phyloP scores from a whole-genome alignment of 306 rosid genomes.

The Astragalus membranaceus region DNA sequence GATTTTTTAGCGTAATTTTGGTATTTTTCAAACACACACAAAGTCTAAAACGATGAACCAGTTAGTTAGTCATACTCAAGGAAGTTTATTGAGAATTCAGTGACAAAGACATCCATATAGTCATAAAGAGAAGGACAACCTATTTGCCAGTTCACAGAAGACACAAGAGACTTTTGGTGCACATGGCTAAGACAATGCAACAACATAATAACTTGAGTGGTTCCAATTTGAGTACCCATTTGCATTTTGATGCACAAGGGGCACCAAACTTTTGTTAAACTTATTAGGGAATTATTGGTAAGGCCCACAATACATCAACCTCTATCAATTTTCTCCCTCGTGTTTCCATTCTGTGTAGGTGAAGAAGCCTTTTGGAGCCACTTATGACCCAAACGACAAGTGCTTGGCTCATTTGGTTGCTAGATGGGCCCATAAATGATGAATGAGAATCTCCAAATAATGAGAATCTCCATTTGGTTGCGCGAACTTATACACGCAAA shows the following conservation, averaged over 20 bases:
- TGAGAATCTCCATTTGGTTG: too few relatives aligned
- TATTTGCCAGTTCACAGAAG: neutral
- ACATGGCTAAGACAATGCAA: slow-evolving; percentile 15
- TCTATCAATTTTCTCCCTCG: slow-evolving; percentile 19
- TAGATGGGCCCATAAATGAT: neutral
- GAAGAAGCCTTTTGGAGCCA: neutral
- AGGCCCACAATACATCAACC: slow-evolving; percentile 37
- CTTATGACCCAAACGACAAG: neutral
- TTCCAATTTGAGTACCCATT: neutral
- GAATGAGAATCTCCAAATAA: too few relatives aligned
- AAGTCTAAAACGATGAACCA: neutral
- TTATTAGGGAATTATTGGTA: slow-evolving; percentile 25
- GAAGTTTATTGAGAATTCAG: neutral
- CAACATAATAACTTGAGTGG: neutral
- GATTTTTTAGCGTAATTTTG: too few relatives aligned
- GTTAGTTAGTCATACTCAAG: slow-evolving; percentile 13
- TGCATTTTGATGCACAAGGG: neutral
- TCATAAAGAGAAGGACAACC: neutral
- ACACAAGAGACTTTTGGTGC: neutral
- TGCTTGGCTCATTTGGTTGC: neutral
- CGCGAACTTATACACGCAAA: too few relatives aligned
- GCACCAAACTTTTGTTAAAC: slow-evolving; percentile 8
- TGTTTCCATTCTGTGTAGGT: slow-evolving; percentile 1
- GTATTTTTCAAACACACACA: neutral
- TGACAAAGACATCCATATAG: neutral